Evolutionary conservation across 805 yeast species (phyloP).

Genomic region (Schwanniomyces occidentalis): DNA sequence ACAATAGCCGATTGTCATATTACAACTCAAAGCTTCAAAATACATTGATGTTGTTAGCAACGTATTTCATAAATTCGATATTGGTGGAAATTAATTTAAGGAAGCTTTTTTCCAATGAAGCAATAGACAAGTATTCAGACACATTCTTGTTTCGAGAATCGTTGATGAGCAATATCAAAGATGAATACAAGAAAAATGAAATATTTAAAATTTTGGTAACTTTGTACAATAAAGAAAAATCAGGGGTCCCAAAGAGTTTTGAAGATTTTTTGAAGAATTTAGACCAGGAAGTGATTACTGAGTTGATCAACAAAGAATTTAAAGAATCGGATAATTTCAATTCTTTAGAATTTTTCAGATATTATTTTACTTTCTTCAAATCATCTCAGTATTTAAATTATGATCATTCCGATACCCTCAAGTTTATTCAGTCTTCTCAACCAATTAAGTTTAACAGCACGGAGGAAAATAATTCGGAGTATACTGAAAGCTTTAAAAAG

Average conservation of each 20-base stretch:
- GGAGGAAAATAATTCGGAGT: conserved; percentile 19
- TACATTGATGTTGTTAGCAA: conserved; percentile 21
- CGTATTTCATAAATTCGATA: conserved; percentile 24
- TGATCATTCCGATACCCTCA: conserved; percentile 27
- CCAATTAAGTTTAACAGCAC: conserved; percentile 12
- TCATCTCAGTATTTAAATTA: conserved; percentile 35
- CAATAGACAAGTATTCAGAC: conserved; percentile 1
- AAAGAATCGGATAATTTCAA: conserved; percentile 19
- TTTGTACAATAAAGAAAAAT: conserved; percentile 5
- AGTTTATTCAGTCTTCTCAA: conserved; percentile 14
- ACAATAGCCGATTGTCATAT: conserved; percentile 9
- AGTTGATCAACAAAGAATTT: conserved; percentile 11
- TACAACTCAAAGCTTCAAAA: conserved; percentile 21
- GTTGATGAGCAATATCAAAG: conserved; percentile 18
- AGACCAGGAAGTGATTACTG: conserved; percentile 9
- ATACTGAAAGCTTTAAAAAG: conserved; percentile 16
- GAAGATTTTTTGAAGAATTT: conserved; percentile 15
- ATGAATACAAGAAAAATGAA: conserved; percentile 15
- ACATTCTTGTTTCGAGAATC: conserved; percentile 15
- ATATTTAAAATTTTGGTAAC: conserved; percentile 15
- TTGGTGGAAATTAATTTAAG: conserved; percentile 31
- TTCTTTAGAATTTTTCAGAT: conserved; percentile 22
- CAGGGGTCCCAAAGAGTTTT: conserved; percentile 12
- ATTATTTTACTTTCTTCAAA: conserved; percentile 24
- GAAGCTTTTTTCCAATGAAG: conserved; percentile 14